phyloP scores from a whole-genome alignment of 805 yeast genomes.

The Saccharomyces paradoxus region DNA sequence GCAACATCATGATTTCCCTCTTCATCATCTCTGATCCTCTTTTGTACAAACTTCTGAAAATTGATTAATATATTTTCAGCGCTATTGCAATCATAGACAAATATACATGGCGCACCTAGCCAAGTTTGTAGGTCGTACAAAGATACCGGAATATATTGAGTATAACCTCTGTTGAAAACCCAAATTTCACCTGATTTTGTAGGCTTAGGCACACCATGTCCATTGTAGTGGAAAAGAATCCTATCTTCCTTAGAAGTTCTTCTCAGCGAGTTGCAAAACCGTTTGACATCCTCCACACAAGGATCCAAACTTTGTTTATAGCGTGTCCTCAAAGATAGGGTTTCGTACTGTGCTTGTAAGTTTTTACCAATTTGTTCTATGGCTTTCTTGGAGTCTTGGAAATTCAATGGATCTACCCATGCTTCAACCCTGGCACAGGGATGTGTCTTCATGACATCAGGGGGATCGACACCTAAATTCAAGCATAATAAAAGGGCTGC shows the following conservation, averaged over 20 bases:
- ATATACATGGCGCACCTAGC: conserved; percentile 96
- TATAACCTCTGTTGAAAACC: conserved; percentile 95
- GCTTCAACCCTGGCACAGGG: conserved; percentile 90
- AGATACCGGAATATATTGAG: conserved; percentile 94
- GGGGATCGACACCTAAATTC: conserved; percentile 94
- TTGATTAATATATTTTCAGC: conserved; percentile 91
- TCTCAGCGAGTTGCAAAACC: conserved; percentile 82
- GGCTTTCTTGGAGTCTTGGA: conserved; percentile 81
- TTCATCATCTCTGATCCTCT: conserved; percentile 78
- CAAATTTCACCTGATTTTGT: conserved; percentile 94
- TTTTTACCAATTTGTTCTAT: conserved; percentile 84
- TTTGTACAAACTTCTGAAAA: conserved; percentile 82
- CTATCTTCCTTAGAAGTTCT: conserved; percentile 91
- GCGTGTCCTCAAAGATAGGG: conserved; percentile 75
- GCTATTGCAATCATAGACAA: conserved; percentile 87
- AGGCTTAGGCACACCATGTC: conserved; percentile 98
- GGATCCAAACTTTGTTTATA: conserved; percentile 91
- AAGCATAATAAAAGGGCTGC: conserved; percentile 89
- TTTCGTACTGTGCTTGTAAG: conserved; percentile 82
- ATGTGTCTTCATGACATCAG: conserved; percentile 85
- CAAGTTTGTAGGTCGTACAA: conserved; percentile 92
- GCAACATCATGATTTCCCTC: conserved; percentile 41
- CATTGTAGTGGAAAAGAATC: conserved; percentile 88
- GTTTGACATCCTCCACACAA: conserved; percentile 87
- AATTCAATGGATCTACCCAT: conserved; percentile 82